Evolutionary conservation across 805 yeast genomes (phyloP).

Genomic region (Naumovozyma dairenensis): DNA sequence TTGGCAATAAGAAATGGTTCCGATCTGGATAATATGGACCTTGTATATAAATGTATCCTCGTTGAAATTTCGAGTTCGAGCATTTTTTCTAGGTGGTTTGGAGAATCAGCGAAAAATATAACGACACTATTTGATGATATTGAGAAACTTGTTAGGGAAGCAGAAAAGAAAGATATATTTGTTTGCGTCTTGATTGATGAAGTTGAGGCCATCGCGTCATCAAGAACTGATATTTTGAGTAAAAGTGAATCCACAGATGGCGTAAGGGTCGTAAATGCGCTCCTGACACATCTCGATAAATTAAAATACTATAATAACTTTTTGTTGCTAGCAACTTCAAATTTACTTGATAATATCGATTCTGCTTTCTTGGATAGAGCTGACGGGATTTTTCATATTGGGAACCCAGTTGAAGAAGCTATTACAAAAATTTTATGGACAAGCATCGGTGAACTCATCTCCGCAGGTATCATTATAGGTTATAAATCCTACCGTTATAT

Average conservation of each 20-base stretch:
- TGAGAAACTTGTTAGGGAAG: constrained; percentile 16
- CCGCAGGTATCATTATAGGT: constrained; percentile 8
- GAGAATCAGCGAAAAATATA: constrained; percentile 37
- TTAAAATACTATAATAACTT: constrained; percentile 30
- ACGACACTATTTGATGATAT: constrained; percentile 30
- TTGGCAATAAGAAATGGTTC: constrained; percentile 25
- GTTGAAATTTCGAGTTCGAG: constrained; percentile 36
- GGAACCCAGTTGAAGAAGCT: constrained; percentile 28
- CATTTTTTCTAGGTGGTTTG: constrained; percentile 38
- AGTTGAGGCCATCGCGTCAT: constrained; percentile 36
- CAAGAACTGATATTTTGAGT: constrained; percentile 28
- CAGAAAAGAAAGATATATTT: constrained; percentile 12
- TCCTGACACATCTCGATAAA: constrained; percentile 34
- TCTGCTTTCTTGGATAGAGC: constrained; percentile 38
- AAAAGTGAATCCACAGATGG: constrained; percentile 37
- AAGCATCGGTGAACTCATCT: constrained; percentile 21
- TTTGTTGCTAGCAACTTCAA: constrained; percentile 34
- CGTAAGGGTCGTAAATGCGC: constrained; percentile 35
- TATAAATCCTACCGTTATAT: constrained; percentile 1
- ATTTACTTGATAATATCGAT: constrained; percentile 32
- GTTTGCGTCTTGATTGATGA: constrained; percentile 37
- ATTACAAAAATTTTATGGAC: constrained; percentile 25
- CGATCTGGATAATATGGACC: constrained; percentile 1
- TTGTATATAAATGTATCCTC: constrained; percentile 21
- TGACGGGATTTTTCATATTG: constrained; percentile 30